Base-by-base conservation (phyloP, 2,329 filamentous ascomycete species). In the Penicillium janthinellum region DNA sequence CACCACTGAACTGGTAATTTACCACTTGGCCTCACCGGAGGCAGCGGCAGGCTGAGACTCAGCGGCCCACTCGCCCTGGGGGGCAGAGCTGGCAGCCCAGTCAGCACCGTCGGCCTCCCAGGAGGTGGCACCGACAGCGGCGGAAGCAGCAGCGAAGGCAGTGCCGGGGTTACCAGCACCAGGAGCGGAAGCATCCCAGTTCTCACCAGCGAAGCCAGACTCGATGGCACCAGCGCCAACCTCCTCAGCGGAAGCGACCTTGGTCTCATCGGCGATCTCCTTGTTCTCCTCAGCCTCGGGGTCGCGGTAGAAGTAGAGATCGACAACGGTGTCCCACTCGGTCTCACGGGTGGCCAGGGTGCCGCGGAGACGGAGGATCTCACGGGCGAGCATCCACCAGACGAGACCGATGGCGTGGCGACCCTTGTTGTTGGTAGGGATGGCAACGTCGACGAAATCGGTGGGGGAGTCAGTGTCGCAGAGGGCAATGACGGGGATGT, bases 381-480 rank as follows among this genome's bases (percentile, higher is more conserved):
- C 95, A 87, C 95, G 95, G 81, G 95, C 94, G 73, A 99, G 88
- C 89, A 99, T 90, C 95, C 95, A 99, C 95, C 95, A 99, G 85
- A 99, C 82, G 75, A 95, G 87, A 86, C 95, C 95, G 76, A 99
- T 99, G 80, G 96, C 89, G 85, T 98, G 93, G 80, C 95, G 94
- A 86, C 93, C 94, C 90, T 99, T 99, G 92, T 99, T 99, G 92
- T 99, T 99, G 86, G 95, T 97, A 77, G 95, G 95, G 84, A 99
- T 99, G 82, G 95, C 95, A 82, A 98, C 92, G 79, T 99, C 95
- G 80, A 99, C 95, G 86, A 94, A 99, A 85, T 99, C 94, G 82
- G 95, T 98, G 77, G 95, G 95, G 64, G 95, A 98, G 87, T 99
- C 95, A 78, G 94, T 97, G 84, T 99, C 95, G 86, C 91, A 95